Conservation (phyloP, 768 basidiomycete genomes). For the Psilocybe cyanescens region DNA sequence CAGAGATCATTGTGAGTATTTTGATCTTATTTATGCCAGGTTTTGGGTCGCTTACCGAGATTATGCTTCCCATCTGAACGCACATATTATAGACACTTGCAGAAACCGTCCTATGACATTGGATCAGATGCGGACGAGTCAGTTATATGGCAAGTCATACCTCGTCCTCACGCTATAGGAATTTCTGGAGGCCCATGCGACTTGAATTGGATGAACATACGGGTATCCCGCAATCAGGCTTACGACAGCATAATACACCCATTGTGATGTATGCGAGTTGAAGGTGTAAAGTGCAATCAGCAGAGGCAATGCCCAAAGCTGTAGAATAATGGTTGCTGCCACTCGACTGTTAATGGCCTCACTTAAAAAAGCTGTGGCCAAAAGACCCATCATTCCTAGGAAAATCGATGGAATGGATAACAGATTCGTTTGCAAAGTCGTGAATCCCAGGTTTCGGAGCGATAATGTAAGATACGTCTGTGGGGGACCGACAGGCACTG, state of each 20-base stretch:
- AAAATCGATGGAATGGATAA: constrained; percentile 63
- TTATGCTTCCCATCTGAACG: constrained; percentile 59
- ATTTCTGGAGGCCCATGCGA: constrained; percentile 64
- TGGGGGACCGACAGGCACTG: constrained; percentile 62
- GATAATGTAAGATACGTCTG: constrained; percentile 68
- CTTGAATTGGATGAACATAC: constrained; percentile 51
- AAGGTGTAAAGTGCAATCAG: constrained; percentile 62
- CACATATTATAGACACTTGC: constrained; percentile 66
- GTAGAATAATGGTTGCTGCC: constrained; percentile 52
- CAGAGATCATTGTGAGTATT: background rate
- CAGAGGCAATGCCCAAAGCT: constrained; percentile 67
- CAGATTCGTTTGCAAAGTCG: constrained; percentile 64
- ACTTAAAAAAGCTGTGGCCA: constrained; percentile 51
- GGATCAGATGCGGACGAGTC: background rate
- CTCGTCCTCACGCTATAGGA: constrained; percentile 62
- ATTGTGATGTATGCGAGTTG: constrained; percentile 49
- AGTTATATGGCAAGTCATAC: constrained; percentile 28
- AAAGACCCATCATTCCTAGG: constrained; percentile 52
- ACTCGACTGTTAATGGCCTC: constrained; percentile 61
- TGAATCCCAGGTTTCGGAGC: constrained; percentile 64
- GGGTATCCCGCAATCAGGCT: constrained; percentile 61
- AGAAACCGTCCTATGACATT: constrained; percentile 38
- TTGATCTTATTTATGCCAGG: background rate
- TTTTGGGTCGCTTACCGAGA: constrained; percentile 37
- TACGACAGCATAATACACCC: constrained; percentile 59